Evolutionary conservation across 2,329 filamentous ascomycete genomes (phyloP).

Genomic region (Ophiobolus disseminans): DNA sequence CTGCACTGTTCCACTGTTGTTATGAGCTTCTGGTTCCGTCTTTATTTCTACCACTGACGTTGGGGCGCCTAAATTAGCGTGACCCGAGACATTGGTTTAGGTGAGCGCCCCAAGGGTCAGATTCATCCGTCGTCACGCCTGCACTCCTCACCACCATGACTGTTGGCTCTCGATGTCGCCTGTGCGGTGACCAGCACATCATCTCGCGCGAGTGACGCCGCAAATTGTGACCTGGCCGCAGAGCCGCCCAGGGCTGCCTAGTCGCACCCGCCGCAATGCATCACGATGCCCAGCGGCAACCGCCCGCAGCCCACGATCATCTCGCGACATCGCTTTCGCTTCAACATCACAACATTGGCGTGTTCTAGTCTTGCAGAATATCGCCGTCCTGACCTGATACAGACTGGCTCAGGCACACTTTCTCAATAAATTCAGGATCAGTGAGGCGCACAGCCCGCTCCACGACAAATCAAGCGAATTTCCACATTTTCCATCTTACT

Average conservation of each 20-base stretch:
- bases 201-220: conserved; percentile 10
- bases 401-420: conserved; percentile 31
- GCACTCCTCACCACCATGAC: conserved; percentile 19
- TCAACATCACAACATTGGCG: conserved; percentile 21
- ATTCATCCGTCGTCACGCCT: conserved; percentile 13
- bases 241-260: conserved; percentile 6
- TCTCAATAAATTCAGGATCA: conserved; percentile 17
- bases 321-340: conserved; percentile 17
- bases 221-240: conserved; percentile 10
- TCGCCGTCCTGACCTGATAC: conserved; percentile 19
- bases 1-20: neutral
- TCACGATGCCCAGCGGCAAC: conserved; percentile 7
- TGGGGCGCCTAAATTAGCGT: neutral
- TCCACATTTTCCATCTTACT: conserved; percentile 30
- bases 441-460: conserved; percentile 25
- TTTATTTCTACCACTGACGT: neutral
- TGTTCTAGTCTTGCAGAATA: conserved; percentile 8
- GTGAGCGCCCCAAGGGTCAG: conserved; percentile 10
- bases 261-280: conserved; percentile 7
- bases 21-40: neutral
- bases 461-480: conserved; percentile 19
- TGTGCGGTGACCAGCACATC: conserved; percentile 3
- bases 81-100: conserved; percentile 1
- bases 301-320: conserved; percentile 6
- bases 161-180: conserved; percentile 18